Evolutionary conservation across 768 basidiomycete species (phyloP), one percentile per base, ranked within the genome.

Genomic region (Trametes elegans): DNA sequence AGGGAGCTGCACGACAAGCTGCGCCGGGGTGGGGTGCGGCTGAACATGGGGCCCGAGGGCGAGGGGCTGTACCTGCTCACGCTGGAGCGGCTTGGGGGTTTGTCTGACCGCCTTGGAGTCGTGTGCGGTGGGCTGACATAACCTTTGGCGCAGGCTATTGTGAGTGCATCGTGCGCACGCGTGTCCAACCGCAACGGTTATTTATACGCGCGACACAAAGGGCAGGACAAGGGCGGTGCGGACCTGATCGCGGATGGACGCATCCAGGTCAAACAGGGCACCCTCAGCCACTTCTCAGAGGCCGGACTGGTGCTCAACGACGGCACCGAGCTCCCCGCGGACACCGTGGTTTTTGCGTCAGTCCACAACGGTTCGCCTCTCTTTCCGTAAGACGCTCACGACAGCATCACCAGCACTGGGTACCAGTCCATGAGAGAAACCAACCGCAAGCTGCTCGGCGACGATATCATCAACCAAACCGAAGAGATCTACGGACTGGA

Each of bases 401-500:
- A 18, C 35, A 34, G 5, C 23, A 29, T n/a, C n/a, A n/a, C n/a
- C 11, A 70, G 68, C 11, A 73, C 71, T 2, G 72, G 72, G 3
- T 77, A 74, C 49, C 46, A 68, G 5, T 51, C 56, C 2, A 72
- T 72, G 16, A 61, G 64, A 3, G 66, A 73, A 21, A 62, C 66
- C 1, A 63, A 70, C 58, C 67, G 62, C 27, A 49, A 54, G 13
- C 50, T 71, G 3, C 73, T 78, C 31, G 75, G 77, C 6, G 67
- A 70, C 28, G 69, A 71, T 14, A 60, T 68, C 7, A 68, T 73
- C 7, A 65, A 66, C 16, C 52, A 62, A 13, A 71, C 71, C 8
- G 58, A 61, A 50, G 18, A 46, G 1, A 60, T 75, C 1, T 75
- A 72, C 71, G 75, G 75, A 0, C 29, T 76, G 9, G 74, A 79